Evolutionary conservation across 441 rosid species (phyloP), one percentile per base, ranked within the genome.

Genomic region (Adansonia madagascariensis): DNA sequence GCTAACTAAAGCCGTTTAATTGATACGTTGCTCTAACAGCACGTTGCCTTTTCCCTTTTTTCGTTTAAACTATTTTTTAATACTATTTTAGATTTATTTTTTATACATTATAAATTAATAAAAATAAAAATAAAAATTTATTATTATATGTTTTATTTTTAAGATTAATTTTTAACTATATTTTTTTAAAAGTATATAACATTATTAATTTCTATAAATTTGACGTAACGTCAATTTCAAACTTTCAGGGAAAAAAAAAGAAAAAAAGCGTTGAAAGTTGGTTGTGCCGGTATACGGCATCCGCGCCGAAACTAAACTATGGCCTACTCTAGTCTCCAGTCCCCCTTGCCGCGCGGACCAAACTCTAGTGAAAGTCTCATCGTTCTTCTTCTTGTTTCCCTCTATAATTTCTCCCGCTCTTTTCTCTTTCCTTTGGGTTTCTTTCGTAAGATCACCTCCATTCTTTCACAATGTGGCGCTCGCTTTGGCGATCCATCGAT

Each of bases 401-500:
- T 46, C 22, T 73, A 8, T 44, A 24, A 15, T 15, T 3, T 55
- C 10, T 53, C 56, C 59, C 3, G 39, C 39, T 31, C 39, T 17
- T 1, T 20, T 68, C 73, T 55, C 46, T 20, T 57, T 9, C 31
- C 14, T 15, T 62, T 43, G 56, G 77, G 70, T 62, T 47, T 61
- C 17, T 27, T 24, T 22, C 70, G 61, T 63, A 14, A 52, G 75
- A 63, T 50, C 78, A 63, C 73, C 20, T 10, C 12, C 77, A 61
- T 79, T 84, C 39, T 41, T n/a, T 70, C 78, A 18, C 77, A 70
- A 89, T 88, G 94, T 90, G 96, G 96, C 88, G 88, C 50, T 86
- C 88, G 46, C 74, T 91, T 91, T 90, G 92, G 92, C 89, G 91
- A 80, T 89, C 97, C 83, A 73, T 85, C 78, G 90, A 91, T 87